Base-by-base conservation (phyloP, 106 monocot species). In the Gastrodia elata region DNA sequence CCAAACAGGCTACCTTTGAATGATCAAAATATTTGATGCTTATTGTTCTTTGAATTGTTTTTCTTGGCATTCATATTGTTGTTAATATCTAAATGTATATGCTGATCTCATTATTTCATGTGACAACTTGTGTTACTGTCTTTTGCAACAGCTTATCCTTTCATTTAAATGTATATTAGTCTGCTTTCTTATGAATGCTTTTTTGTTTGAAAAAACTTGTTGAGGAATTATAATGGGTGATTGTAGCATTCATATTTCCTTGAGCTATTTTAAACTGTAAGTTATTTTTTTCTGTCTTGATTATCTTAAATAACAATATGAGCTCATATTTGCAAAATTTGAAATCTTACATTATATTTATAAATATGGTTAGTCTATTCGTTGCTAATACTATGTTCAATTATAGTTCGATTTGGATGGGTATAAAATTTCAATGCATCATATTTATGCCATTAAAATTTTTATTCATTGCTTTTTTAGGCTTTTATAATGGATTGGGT, bases 401-500 rank as follows among this genome's bases (percentile, higher is more conserved):
- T 69, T 10, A 40, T 41, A 8, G 25, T 5, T 0, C n/a, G 37
- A 67, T n/a, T 37, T 69, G 69, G 22, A 11, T 13, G 69, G 3
- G 40, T 40, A 25, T 67, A n/a, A 40, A 26, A 4, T 69, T 69
- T 25, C 35, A 25, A 39, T 40, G 38, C 26, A 27, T 22, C 2
- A 25, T 4, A 69, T 27, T 69, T n/a, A 69, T 41, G 25, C 14
- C 9, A 67, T 69, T 40, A 34, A 5, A 18, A 41, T 30, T 75
- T 8, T 38, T 39, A 36, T 38, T 55, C 25, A 6, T 65, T 49
- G 7, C 38, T 10, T 41, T 83, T 65, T 39, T 70, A 96, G 95
- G 95, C 57, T 76, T 96, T 15, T 96, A 92, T 74, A 92, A 75
- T 79, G 95, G 95, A 10, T 39, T 96, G 68, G 79, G 91, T 67